Base-by-base conservation (phyloP, 176 grass and related monocot genomes). In the Avena sativa region DNA sequence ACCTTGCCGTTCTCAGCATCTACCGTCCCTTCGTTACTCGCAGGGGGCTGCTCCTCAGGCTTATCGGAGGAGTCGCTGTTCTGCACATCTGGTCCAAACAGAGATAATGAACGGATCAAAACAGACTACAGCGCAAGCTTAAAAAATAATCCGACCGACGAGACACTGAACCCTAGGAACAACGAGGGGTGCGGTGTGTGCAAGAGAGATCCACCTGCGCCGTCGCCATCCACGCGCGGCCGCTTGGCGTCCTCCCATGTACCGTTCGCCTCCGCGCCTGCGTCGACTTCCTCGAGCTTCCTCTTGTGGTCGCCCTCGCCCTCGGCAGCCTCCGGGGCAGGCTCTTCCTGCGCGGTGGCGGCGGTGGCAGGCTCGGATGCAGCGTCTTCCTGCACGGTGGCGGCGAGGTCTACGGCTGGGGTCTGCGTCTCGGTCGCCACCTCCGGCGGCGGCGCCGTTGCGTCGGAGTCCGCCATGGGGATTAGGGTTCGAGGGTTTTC, bases 381-480 rank as follows among this genome's bases (percentile, higher is more conserved):
- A 2, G 82, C 68, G 5, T 77, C 83, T 16, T 59, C 62, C n/a
- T 47, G 62, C 7, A 19, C 49, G 17, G 26, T 25, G 1, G 52
- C 19, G 12, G 57, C 15, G 32, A 70, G 71, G 6, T 48, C 58
- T 17, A 21, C 59, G 8, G 59, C 61, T 2, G 57, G 11, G 21
- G 74, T 15, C 26, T 79, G 64, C 50, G 70, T 38, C 66, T 64
- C 78, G 19, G 74, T 81, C 28, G 79, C 79, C 0, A 77, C 79
- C 28, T 92, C 89, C 82, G 73, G 15, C 64, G 30, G 67, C 46
- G 88, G 60, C 72, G 64, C 50, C 51, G 89, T 71, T 8, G 78
- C 81, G 25, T 91, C 88, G 28, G 89, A 69, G 71, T 98, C 93
- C 40, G 88, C 93, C 93, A 98, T 98, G 85, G 86, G 67, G 75